Base-by-base conservation (phyloP, 2,329 filamentous ascomycete species). In the Phoma herbarum region DNA sequence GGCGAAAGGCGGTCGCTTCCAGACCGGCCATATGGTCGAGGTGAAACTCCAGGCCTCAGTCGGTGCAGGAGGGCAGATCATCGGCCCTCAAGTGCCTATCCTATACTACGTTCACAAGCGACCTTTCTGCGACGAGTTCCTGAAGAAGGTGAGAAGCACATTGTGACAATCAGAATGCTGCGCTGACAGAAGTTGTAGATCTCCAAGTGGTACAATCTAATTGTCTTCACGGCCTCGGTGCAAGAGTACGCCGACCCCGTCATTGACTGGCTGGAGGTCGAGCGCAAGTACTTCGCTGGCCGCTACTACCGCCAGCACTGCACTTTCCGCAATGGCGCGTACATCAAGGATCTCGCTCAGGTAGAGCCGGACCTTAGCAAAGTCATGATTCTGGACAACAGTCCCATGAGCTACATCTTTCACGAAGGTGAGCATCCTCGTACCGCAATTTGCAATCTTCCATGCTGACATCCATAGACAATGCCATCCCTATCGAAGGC, bases 341-440 rank as follows among this genome's bases (percentile, higher is more conserved):
- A 97, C 75, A 98, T 99, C 83, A 99, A 99, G 78, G 95, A 99
- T 79, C 83, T 99, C 56, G 95, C 92, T 76, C 92, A 92, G 55
- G 93, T 99, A 41, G 95, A 99, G 83, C 93, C 95, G 18, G 95
- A 99, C 77, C 82, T 99, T 73, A 97, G 93, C 80, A 96, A 93
- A 79, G 95, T 99, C 60, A 97, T 98, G 90, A 99, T 99, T 35
- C 83, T 99, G 78, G 95, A 99, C 81, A 99, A 99, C 75, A 97
- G 93, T 78, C 95, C 95, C 54, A 87, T 97, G 82, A 97, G 93
- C 81, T 99, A 98, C 80, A 91, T 97, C 80, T 98, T 98, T 80
- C 94, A 98, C 75, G 93, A 97, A 88, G 94, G 95, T 95, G 81
- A 74, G 86, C 22, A 3, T 18, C 2, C 22, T 6, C 20, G 4